Percentiles rank a stretch among this genome's conserved stretches.
These are phyloP conservation scores for Clarkia xantiana DNA, from an alignment of 345 rosid species.

Conservation along the genomic window DNA sequence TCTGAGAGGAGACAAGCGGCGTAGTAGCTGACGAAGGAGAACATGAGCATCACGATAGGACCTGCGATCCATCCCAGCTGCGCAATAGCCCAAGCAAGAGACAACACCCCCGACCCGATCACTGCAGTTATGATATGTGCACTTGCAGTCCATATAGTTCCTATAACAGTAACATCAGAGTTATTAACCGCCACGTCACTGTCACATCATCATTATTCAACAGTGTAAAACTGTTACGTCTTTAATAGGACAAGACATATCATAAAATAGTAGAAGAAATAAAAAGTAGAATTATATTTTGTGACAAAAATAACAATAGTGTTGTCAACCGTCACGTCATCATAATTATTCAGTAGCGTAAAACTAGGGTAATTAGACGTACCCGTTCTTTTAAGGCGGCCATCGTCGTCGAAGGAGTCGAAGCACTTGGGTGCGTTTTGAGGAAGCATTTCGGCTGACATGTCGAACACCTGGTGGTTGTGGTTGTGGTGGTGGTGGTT, in stretches of 20 bases:
- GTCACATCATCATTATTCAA: no score
- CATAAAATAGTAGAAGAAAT: no score
- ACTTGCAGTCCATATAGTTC: slow-evolving; percentile 70
- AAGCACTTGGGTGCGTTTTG: slow-evolving; percentile 21
- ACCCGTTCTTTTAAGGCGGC: slow-evolving; percentile 36
- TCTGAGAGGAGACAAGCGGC: slow-evolving; percentile 57
- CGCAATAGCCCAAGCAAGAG: slow-evolving; percentile 75
- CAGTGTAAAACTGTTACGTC: no score
- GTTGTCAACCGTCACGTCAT: no score
- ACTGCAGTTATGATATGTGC: slow-evolving; percentile 80
- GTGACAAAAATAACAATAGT: no score
- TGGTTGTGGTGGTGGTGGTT: slow-evolving; percentile 14
- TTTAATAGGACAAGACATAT: no score
- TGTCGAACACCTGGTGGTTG: slow-evolving; percentile 25
- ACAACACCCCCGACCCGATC: slow-evolving; percentile 81
- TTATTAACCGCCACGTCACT: no score
- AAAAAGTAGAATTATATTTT: no score
- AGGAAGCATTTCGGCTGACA: slow-evolving; percentile 17
- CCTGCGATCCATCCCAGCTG: slow-evolving; percentile 90
- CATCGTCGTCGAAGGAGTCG: slow-evolving; percentile 57
- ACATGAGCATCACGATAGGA: slow-evolving; percentile 61
- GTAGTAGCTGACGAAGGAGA: slow-evolving; percentile 51
- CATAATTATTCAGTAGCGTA: no score
- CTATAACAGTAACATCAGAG: slow-evolving; percentile 13
- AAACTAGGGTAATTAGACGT: no score